Evolutionary conservation across 306 rosid genomes (phyloP).

Genomic region (Castanopsis chinensis): DNA sequence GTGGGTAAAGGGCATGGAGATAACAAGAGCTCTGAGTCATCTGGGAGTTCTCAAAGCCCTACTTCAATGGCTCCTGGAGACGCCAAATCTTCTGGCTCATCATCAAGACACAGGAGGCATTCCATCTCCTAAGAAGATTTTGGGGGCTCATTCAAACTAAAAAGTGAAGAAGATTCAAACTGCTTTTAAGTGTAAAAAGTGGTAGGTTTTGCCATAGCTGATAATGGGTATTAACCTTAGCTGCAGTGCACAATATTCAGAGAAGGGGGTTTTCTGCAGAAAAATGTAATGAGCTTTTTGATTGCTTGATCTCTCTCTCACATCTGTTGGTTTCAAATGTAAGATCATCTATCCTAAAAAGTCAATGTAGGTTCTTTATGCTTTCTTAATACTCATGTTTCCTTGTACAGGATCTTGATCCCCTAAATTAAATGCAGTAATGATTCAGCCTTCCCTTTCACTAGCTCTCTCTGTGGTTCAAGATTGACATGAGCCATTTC

Average conservation of each 20-base stretch:
- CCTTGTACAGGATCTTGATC: not conserved
- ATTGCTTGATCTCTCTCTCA: slow-evolving; percentile 7
- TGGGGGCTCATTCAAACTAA: slow-evolving; percentile 8
- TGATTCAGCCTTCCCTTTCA: not conserved
- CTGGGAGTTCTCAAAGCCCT: slow-evolving; percentile 93
- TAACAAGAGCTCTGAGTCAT: slow-evolving; percentile 79
- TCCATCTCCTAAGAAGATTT: slow-evolving; percentile 59
- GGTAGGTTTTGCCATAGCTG: slow-evolving; percentile 43
- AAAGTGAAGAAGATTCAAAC: slow-evolving; percentile 17
- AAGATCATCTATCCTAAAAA: not conserved
- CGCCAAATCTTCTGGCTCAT: slow-evolving; percentile 67
- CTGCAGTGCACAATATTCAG: slow-evolving; percentile 29
- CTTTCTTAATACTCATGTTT: not conserved
- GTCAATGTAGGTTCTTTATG: not conserved
- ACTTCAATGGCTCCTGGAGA: slow-evolving; percentile 74
- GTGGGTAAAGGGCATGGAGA: slow-evolving; percentile 76
- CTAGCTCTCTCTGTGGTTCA: no score
- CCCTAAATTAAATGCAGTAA: not conserved
- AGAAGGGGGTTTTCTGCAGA: slow-evolving; percentile 20
- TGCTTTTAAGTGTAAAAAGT: slow-evolving; percentile 58
- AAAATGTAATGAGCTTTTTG: slow-evolving; percentile 27
- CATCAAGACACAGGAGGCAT: slow-evolving; percentile 84
- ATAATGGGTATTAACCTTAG: slow-evolving; percentile 4
- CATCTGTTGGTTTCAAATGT: slow-evolving; percentile 22
- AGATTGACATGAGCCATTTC: no score